Evolutionary conservation across 805 yeast species (phyloP), one percentile per base, ranked within the genome.

Genomic region (Candida sithepensis): DNA sequence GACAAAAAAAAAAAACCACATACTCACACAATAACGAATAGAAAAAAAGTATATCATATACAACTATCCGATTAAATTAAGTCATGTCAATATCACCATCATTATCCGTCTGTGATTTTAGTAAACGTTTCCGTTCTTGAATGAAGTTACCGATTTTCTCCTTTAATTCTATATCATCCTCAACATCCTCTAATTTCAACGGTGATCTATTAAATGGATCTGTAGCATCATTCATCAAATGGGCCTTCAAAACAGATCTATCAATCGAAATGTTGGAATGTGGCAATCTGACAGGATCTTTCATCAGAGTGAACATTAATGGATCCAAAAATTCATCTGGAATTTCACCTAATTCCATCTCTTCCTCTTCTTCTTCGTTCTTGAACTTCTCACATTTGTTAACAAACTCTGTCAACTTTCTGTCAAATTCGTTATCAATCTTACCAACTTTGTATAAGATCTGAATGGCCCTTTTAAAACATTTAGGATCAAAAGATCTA

Each of bases 281-380:
- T 8, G 99, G 99, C 57, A 94, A 74, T n/a, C 78, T 84, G 4
- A 94, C 99, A 0, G 99, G 99, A 64, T 94, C 96, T 56, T 83
- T 86, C 99, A 94, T 94, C 42, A 94, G 64, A 1, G 97, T 88
- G 66, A 75, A 94, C 98, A 94, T 92, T 58, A 94, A 78, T 13
- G 99, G 99, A 71, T 94, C 99, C 57, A 94, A 77, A 63, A 84
- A 94, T 65, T 94, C 98, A 63, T 94, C 99, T 0, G 99, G 99
- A 16, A 88, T 78, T 45, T 94, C 99, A 22, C 96, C 97, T 56
- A 88, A 74, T 62, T 89, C 97, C 52, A 80, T 61, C 53, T 92
- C 97, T 61, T 88, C 96, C 52, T 81, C 87, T 55, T 85, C 95
- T 50, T 86, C 92, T 13, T 70, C 71, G 26, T 72, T 57, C 59